Evolutionary conservation across 1,284 basidiomycete species (phyloP).

Genomic region (Cystobasidiaceae sp.): DNA sequence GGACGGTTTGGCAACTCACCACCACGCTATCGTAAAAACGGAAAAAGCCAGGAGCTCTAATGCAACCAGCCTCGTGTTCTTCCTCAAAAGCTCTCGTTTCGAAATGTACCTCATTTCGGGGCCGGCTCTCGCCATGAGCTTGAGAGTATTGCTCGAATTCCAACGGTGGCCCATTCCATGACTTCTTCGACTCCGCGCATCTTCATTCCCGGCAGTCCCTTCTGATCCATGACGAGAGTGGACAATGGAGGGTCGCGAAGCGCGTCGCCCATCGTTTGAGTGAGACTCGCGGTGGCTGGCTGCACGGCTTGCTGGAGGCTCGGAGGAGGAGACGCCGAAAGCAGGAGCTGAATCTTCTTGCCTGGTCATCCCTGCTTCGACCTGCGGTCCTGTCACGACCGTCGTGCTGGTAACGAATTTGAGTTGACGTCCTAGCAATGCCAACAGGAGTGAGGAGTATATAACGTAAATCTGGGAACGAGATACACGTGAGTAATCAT

Average conservation of each 20-base stretch:
- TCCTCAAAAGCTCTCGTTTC: slow-evolving; percentile 18
- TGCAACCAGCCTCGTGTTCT: slow-evolving; percentile 11
- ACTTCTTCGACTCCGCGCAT: too few species aligned
- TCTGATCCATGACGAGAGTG: too few species aligned
- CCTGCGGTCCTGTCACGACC: slow-evolving; percentile 1
- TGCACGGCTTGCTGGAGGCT: too few species aligned
- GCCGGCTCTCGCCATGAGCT: slow-evolving; percentile 2
- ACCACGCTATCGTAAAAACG: slow-evolving; percentile 18
- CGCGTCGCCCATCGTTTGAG: too few species aligned
- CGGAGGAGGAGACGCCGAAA: too few species aligned
- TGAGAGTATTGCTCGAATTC: not conserved
- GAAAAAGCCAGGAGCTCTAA: slow-evolving; percentile 13
- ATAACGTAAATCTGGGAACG: slow-evolving; percentile 7
- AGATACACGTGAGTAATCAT: not conserved
- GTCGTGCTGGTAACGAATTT: not conserved
- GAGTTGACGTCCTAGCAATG: slow-evolving; percentile 5
- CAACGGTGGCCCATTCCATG: too few species aligned
- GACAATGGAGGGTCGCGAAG: too few species aligned
- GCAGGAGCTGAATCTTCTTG: not conserved
- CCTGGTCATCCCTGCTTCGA: not conserved
- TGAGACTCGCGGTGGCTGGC: too few species aligned
- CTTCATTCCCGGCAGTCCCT: too few species aligned
- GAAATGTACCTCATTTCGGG: slow-evolving; percentile 13
- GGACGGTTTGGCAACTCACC: too few species aligned
- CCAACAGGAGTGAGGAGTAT: slow-evolving; percentile 15